Evolutionary conservation across 192 early-diverging fungal genomes (phyloP).

Genomic region (Rhizophagus prolifer): DNA sequence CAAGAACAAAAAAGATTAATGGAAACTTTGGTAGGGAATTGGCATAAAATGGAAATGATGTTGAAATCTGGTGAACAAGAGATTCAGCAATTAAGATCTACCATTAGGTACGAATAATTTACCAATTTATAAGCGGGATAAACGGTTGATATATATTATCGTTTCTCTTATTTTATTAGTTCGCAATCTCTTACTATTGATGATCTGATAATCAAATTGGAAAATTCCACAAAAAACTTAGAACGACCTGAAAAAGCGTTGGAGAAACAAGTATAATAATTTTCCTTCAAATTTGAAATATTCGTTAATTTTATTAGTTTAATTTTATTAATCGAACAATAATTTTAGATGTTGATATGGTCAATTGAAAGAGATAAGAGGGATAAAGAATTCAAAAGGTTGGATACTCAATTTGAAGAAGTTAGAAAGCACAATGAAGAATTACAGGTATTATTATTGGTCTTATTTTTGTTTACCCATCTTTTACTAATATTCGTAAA

Average conservation of each 20-base stretch:
- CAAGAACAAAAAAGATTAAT: slow-evolving; percentile 46
- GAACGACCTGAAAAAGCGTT: background rate
- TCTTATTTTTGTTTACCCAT: no score
- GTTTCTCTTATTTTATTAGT: background rate
- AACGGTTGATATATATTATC: background rate
- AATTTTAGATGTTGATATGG: slow-evolving; percentile 6
- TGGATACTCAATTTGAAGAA: slow-evolving; percentile 5
- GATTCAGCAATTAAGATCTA: slow-evolving; percentile 12
- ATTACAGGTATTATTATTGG: slow-evolving; percentile 5
- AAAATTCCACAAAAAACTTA: background rate
- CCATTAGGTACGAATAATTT: slow-evolving; percentile 4
- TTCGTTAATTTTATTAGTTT: no score
- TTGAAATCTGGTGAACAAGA: slow-evolving; percentile 36
- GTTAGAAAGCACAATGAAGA: slow-evolving; percentile 13
- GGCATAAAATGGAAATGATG: slow-evolving; percentile 37
- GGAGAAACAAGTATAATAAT: background rate
- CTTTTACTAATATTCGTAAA: background rate
- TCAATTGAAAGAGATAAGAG: slow-evolving; percentile 16
- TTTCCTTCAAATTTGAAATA: background rate
- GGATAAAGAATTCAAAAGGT: slow-evolving; percentile 4
- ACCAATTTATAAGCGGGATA: no score
- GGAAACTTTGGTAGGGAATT: slow-evolving; percentile 40
- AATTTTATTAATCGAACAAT: background rate
- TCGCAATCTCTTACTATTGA: slow-evolving; percentile 39
- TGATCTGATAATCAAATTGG: slow-evolving; percentile 39